Percentiles rank a stretch among this genome's conserved stretches.
Conservation (phyloP, 192 early-diverging fungal species). For the Dispira simplex region DNA sequence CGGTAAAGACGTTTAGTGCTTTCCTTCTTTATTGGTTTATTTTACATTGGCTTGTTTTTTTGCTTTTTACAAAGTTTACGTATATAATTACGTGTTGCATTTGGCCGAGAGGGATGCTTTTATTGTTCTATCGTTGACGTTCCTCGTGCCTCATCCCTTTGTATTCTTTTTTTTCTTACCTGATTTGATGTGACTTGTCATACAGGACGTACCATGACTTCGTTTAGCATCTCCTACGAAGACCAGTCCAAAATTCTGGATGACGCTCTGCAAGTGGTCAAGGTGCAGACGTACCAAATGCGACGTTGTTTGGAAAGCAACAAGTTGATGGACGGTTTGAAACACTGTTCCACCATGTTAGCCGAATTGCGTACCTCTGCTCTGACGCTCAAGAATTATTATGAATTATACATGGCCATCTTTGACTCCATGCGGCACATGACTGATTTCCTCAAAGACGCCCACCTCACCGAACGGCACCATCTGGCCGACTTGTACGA, state of each 20-base stretch:
- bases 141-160: too few species aligned
- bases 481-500: constrained; percentile 92
- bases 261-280: constrained; percentile 84
- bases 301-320: constrained; percentile 76
- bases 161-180: too few species aligned
- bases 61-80: too few species aligned
- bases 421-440: constrained; percentile 96
- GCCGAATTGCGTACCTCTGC: constrained; percentile 89
- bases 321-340: constrained; percentile 94
- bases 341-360: constrained; percentile 96
- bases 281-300: constrained; percentile 92
- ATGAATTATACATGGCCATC: constrained; percentile 99
- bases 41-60: too few species aligned
- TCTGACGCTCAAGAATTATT: constrained; percentile 95
- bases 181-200: too few species aligned
- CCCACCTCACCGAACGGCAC: constrained; percentile 66
- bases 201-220: too few species aligned
- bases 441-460: constrained; percentile 77
- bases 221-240: constrained; percentile 24
- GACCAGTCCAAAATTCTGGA: constrained; percentile 87
- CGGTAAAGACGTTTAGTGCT: too few species aligned
- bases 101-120: too few species aligned
- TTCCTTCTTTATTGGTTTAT: too few species aligned
- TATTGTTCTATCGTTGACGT: too few species aligned
- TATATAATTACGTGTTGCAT: too few species aligned